Conservation (phyloP, 108 stramenopile species). For the Pseudonitzschia multistriata region DNA sequence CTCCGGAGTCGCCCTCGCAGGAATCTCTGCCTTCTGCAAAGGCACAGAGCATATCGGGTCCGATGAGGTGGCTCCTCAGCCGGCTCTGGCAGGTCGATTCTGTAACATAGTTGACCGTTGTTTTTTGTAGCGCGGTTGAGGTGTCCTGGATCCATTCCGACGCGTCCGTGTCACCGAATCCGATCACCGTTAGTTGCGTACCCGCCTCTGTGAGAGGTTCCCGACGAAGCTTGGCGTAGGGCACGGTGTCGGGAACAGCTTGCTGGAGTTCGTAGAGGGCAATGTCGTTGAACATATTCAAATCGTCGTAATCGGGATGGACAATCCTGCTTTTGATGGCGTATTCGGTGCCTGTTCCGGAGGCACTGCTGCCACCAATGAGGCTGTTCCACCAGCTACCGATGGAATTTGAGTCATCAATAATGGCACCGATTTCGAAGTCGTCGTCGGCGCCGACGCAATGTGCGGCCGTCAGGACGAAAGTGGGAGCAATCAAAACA, state of each 20-base stretch:
- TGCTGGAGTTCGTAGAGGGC: background rate
- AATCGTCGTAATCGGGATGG: background rate
- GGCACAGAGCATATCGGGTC: conserved; percentile 39
- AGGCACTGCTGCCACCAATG: no score
- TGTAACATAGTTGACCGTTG: conserved; percentile 30
- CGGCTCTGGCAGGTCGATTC: conserved; percentile 23
- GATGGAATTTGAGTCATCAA: background rate
- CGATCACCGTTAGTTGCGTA: conserved; percentile 9
- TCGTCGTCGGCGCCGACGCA: conserved; percentile 16
- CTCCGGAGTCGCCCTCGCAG: conserved; percentile 19
- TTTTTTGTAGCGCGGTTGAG: conserved; percentile 12
- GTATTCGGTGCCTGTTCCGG: background rate
- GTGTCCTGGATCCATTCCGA: background rate
- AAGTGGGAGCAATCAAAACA: conserved; percentile 43
- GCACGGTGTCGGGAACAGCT: background rate
- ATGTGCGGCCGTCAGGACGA: conserved; percentile 53
- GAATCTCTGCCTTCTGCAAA: background rate
- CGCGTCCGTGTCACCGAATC: conserved; percentile 26
- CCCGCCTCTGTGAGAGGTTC: background rate
- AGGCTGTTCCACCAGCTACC: background rate
- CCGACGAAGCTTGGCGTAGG: background rate
- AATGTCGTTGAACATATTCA: background rate
- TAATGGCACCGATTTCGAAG: background rate
- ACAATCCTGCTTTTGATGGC: background rate
- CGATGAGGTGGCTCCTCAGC: conserved; percentile 6